Evolutionary conservation across 2,329 filamentous ascomycete genomes (phyloP).

Genomic region (Colletotrichum sp.): DNA sequence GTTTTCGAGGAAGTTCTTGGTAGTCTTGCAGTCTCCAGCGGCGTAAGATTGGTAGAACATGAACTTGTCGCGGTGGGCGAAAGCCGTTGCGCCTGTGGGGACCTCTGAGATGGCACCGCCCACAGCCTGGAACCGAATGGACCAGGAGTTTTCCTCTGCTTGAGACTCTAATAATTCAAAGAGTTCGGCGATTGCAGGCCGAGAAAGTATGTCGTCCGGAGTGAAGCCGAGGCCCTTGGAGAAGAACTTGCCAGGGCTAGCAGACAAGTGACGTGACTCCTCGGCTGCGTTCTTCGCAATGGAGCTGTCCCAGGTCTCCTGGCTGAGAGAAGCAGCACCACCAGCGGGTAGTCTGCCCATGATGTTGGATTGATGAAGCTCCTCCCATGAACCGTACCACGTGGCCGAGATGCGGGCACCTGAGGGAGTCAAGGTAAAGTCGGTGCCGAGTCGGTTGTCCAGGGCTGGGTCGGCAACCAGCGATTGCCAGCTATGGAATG

Average conservation of each 20-base stretch:
- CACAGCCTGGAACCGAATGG: conserved; percentile 58
- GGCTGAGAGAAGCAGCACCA: conserved; percentile 41
- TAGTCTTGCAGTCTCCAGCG: conserved; percentile 42
- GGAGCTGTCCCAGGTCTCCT: conserved; percentile 60
- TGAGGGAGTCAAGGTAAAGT: conserved; percentile 50
- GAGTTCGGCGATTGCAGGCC: conserved; percentile 43
- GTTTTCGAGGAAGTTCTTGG: conserved; percentile 10
- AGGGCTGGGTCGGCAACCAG: conserved; percentile 52
- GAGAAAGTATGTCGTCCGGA: conserved; percentile 44
- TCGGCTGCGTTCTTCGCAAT: conserved; percentile 48
- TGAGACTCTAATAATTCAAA: conserved; percentile 51
- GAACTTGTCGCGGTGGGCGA: conserved; percentile 59
- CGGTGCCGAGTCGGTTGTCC: conserved; percentile 53
- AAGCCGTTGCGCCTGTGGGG: conserved; percentile 55
- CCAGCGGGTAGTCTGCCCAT: conserved; percentile 40
- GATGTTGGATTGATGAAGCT: conserved; percentile 51
- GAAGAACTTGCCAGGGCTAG: conserved; percentile 49
- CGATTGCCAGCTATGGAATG: conserved; percentile 56
- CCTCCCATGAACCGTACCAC: conserved; percentile 56
- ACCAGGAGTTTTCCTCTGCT: conserved; percentile 53
- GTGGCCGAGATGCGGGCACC: conserved; percentile 56
- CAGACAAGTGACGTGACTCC: conserved; percentile 44
- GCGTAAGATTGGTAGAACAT: conserved; percentile 62
- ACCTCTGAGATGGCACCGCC: conserved; percentile 59
- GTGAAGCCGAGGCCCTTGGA: conserved; percentile 55